Evolutionary conservation across 2,329 filamentous ascomycete genomes (phyloP), one percentile per base, ranked within the genome.

Genomic region (Clarireedia sp.): DNA sequence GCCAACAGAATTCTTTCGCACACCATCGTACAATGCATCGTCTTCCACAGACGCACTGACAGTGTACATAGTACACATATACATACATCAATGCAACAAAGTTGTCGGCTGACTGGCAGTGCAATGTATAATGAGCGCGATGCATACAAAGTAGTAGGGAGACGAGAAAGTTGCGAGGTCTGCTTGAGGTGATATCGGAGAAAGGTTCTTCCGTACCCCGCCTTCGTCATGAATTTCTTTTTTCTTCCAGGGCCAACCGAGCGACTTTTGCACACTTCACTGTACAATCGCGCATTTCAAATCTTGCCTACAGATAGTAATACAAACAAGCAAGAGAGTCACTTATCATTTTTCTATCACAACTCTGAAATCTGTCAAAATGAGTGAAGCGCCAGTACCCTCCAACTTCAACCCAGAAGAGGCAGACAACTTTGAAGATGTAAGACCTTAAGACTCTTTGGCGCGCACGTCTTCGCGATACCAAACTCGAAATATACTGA

Each of bases 381-480:
- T 63, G 59, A 60, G 57, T 54, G 59, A 36, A 38, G 55, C 64
- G 17, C 65, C 69, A 58, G 63, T 65, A n/a, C 64, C 69, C 57
- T 63, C 64, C 44, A 67, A 66, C 45, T 77, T 82, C 63, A 74
- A 81, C 58, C 71, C 80, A 23, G 81, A 87, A 67, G 73, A 83
- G 69, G 81, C 83, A 37, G 80, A 86, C 68, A 89, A 89, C 72
- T 76, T 84, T 62, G 81, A 85, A 71, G 83, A 86, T 73, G 81
- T 83, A 72, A 63, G 85, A 37, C 50, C 51, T 53, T 43, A 53
- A 21, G 21, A 33, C 36, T 49, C 52, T 49, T 40, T 8, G 36
- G 19, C 54, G 51, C 33, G 10, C 48, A 23, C 3, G 9, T 36
- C 55, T 26, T 51, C 55, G 46, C 58, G 46, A 38, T 50, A 29